Evolutionary conservation across 1,284 basidiomycete genomes (phyloP).

Genomic region (Moesziomyces aphidis): DNA sequence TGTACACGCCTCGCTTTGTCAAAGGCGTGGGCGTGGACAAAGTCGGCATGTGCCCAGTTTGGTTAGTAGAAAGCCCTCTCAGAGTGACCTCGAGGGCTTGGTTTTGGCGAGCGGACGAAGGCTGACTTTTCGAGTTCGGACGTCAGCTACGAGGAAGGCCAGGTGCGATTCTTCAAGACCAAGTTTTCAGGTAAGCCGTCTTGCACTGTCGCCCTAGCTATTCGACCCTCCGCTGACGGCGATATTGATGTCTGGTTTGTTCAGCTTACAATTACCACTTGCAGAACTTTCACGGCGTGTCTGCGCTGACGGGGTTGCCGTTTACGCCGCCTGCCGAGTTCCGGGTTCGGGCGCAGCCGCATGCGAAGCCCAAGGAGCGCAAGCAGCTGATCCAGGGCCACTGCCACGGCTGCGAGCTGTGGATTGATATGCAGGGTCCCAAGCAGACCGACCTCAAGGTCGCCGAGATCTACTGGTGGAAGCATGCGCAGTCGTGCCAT

Average conservation of each 20-base stretch:
- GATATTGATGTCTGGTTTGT: not conserved
- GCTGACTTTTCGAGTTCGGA: not conserved
- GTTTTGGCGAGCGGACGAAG: not conserved
- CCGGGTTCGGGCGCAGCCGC: slow-evolving; percentile 3
- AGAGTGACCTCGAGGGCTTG: not conserved
- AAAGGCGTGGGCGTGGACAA: slow-evolving; percentile 36
- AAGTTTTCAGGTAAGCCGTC: slow-evolving; percentile 43
- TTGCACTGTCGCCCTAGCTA: no score
- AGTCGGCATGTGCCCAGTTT: slow-evolving; percentile 54
- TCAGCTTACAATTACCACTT: slow-evolving; percentile 58
- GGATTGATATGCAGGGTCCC: slow-evolving; percentile 37
- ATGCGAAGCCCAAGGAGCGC: slow-evolving; percentile 19
- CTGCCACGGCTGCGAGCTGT: slow-evolving; percentile 42
- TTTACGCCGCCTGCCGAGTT: slow-evolving; percentile 49
- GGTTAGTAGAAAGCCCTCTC: slow-evolving; percentile 21
- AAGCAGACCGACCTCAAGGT: slow-evolving; percentile 42
- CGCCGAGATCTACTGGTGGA: slow-evolving; percentile 55
- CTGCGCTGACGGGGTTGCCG: slow-evolving; percentile 32
- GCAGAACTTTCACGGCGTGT: slow-evolving; percentile 53
- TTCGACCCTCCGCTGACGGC: no score
- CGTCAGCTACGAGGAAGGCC: slow-evolving; percentile 39
- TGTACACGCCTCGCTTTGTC: slow-evolving; percentile 55
- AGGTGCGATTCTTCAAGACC: slow-evolving; percentile 41
- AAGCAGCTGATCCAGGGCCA: slow-evolving; percentile 28
- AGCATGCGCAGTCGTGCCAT: slow-evolving; percentile 46